Percentiles rank a stretch among this genome's conserved stretches.
phyloP scores from a whole-genome alignment of 805 yeast species.

The Metschnikowia lochheadii region DNA sequence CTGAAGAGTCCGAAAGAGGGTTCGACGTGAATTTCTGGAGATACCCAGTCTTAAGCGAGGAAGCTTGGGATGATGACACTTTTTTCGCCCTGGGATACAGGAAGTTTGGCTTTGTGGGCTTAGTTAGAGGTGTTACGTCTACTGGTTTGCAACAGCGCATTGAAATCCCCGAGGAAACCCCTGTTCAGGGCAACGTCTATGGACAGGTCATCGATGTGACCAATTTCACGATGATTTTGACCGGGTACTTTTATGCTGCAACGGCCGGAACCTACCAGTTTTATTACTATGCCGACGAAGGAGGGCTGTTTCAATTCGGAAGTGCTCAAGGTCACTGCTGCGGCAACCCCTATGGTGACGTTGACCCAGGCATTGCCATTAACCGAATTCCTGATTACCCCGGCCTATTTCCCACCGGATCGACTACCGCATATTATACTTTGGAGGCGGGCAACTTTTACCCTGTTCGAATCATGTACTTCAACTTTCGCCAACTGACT shows the following conservation, averaged over 20 bases:
- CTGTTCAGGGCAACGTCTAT: neutral
- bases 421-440: neutral
- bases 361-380: conserved; percentile 8
- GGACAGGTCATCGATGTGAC: neutral
- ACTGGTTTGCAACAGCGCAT: neutral
- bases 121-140: neutral
- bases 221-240: neutral
- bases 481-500: conserved; percentile 9
- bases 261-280: neutral
- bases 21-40: neutral
- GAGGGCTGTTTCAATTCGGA: neutral
- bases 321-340: conserved; percentile 6
- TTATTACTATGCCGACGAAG: neutral
- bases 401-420: conserved; percentile 5
- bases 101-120: conserved; percentile 2
- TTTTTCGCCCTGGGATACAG: conserved; percentile 3
- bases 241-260: neutral
- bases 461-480: neutral
- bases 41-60: neutral
- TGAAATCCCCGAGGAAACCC: neutral
- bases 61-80: neutral
- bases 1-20: neutral
- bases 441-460: neutral
- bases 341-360: conserved; percentile 12
- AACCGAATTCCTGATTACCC: conserved; percentile 9